Evolutionary conservation across 2,329 filamentous ascomycete species (phyloP).

Genomic region (Albifimbria verrucaria): DNA sequence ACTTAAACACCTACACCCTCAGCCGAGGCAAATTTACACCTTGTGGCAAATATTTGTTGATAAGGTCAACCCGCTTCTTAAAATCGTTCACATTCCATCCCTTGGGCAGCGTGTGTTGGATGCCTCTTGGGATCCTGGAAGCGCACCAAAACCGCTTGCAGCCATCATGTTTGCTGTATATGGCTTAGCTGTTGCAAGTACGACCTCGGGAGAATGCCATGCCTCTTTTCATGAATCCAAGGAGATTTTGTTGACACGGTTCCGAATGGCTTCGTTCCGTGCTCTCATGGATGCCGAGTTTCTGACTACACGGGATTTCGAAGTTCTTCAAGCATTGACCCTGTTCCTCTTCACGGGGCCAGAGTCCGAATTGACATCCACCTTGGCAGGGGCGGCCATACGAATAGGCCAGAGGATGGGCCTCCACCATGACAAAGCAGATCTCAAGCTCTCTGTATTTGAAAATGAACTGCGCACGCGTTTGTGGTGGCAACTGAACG

Average conservation of each 20-base stretch:
- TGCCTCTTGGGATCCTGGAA: constrained; percentile 20
- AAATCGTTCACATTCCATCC: constrained; percentile 28
- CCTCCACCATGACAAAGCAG: constrained; percentile 11
- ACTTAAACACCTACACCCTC: constrained; percentile 18
- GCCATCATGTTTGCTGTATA: constrained; percentile 27
- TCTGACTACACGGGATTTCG: constrained; percentile 21
- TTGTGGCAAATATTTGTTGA: constrained; percentile 31
- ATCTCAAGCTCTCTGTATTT: constrained; percentile 15
- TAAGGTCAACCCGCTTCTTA: constrained; percentile 26
- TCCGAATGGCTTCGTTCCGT: constrained; percentile 18
- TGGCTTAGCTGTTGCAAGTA: constrained; percentile 17
- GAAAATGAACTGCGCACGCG: constrained; percentile 23
- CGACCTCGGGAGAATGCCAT: constrained; percentile 15
- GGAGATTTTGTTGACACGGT: constrained; percentile 13
- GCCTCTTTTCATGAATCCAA: constrained; percentile 12
- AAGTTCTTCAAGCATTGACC: constrained; percentile 25
- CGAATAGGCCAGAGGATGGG: constrained; percentile 22
- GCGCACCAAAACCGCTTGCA: constrained; percentile 10
- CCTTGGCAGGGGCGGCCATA: constrained; percentile 17
- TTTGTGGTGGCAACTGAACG: constrained; percentile 24
- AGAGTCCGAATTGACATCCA: constrained; percentile 22
- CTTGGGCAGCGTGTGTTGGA: constrained; percentile 26
- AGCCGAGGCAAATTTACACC: constrained; percentile 24
- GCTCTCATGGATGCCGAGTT: constrained; percentile 22
- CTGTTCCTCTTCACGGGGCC: constrained; percentile 26